These are phyloP conservation scores for Tilletia caries DNA, from an alignment of 1,284 basidiomycete genomes.

Conservation along the genomic window DNA sequence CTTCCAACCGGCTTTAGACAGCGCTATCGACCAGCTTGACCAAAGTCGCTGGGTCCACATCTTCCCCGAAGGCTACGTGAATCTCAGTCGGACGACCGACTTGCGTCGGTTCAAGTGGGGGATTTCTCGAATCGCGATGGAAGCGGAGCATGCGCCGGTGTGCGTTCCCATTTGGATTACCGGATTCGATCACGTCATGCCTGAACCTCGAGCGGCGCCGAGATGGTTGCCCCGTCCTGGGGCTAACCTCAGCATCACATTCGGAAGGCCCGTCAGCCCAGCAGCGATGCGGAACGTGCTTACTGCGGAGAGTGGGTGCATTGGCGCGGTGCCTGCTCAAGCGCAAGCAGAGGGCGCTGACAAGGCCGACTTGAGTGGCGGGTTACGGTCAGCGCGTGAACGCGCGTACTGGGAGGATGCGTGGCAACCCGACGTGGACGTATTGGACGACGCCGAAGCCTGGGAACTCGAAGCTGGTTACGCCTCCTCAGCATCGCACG, in stretches of 20 bases:
- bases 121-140: conserved; percentile 63
- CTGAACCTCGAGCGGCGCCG: conserved; percentile 41
- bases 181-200: conserved; percentile 49
- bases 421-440: background rate
- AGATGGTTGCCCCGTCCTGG: conserved; percentile 41
- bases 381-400: background rate
- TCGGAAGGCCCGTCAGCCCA: conserved; percentile 38
- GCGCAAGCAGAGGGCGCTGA: background rate
- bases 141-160: conserved; percentile 59
- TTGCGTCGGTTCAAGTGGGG: conserved; percentile 94
- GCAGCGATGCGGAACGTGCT: background rate
- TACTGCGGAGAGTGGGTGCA: background rate
- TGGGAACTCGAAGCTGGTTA: background rate
- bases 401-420: background rate
- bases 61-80: conserved; percentile 88
- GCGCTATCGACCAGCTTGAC: conserved; percentile 74
- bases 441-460: background rate
- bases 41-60: conserved; percentile 88
- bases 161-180: conserved; percentile 92
- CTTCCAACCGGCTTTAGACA: conserved; percentile 80
- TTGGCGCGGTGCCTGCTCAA: background rate
- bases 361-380: no score
- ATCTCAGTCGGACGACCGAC: conserved; percentile 62
- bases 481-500: background rate
- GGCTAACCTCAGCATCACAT: conserved; percentile 36